Base-by-base conservation (phyloP, 352 stramenopile genomes). In the Pythium apleroticum region DNA sequence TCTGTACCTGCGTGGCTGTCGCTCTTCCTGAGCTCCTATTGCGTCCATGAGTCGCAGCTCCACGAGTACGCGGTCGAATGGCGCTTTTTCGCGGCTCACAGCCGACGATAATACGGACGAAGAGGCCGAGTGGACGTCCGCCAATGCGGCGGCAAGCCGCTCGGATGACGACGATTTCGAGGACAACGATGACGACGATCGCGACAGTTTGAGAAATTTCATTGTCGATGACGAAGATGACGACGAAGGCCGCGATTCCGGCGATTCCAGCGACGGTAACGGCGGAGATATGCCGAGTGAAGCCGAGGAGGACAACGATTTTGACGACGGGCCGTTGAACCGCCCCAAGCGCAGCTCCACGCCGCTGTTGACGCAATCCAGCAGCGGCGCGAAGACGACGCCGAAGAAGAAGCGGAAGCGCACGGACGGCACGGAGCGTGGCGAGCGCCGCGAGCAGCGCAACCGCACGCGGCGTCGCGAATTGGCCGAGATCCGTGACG, bases 401-500 rank as follows among this genome's bases (percentile, higher is more conserved):
- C 12, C 19, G 24, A 66, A 54, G 48, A 37, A 22, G 10, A 68
- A 64, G 41, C 62, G 62, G 33, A 58, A 62, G 46, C 62, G 62
- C 10, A 8, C 24, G 41, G 55, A 69, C 14, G n/a, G 30, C 30
- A 59, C 62, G 33, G 31, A 48, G 43, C 62, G 53, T 5, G 41
- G 50, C 10, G 31, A 24, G 12, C 52, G 55, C 12, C 52, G 45
- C 28, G 39, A 63, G 11, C 54, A 86, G 50, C 73, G 70, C 20
- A 57, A 64, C 24, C 72, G 61, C 30, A 83, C 85, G 39, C 79
- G 77, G 10, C 83, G 84, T 20, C 78, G 82, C 46, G 75, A 88
- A 55, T 80, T 95, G 52, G 80, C 79, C 1, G 75, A 85, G 17
- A 72, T 95, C 8, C 75, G 88, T 30, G 74, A 78, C 33, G 87